Percentiles rank a stretch among this genome's conserved stretches.
Conservation (phyloP, 2,329 filamentous ascomycete species). For the Coniella vitis region DNA sequence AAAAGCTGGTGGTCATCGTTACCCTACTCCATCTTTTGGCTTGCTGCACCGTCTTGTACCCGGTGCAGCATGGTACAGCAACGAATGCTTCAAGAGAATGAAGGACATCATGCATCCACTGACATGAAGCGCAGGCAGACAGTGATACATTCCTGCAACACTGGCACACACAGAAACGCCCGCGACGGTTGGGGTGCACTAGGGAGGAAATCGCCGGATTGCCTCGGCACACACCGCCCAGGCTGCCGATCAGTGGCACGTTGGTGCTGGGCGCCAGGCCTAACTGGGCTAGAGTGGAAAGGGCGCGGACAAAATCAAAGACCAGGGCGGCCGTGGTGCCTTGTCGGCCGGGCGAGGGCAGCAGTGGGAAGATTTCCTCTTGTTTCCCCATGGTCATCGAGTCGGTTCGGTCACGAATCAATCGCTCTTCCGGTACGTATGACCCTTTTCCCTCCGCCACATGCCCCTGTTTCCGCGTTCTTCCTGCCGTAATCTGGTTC, state of each 20-base stretch:
- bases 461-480: conserved; percentile 7
- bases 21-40: no score
- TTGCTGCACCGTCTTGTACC: no score
- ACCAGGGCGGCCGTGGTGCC: background rate
- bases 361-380: conserved; percentile 8
- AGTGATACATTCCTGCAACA: no score
- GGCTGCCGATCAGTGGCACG: background rate
- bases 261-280: background rate
- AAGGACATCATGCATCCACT: no score
- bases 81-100: no score
- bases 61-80: no score
- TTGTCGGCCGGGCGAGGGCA: background rate
- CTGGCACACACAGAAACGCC: no score
- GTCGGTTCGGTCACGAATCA: conserved; percentile 15
- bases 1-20: no score
- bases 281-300: background rate
- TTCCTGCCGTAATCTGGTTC: conserved; percentile 9
- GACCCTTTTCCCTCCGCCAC: conserved; percentile 13
- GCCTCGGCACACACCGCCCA: background rate
- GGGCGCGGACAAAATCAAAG: conserved; percentile 1
- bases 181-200: no score
- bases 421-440: conserved; percentile 13
- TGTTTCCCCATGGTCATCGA: conserved; percentile 4
- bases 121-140: no score
- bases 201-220: no score